Percentiles rank a stretch among this genome's conserved stretches.
Conservation (phyloP, 306 rosid genomes). For the Delonix regia region DNA sequence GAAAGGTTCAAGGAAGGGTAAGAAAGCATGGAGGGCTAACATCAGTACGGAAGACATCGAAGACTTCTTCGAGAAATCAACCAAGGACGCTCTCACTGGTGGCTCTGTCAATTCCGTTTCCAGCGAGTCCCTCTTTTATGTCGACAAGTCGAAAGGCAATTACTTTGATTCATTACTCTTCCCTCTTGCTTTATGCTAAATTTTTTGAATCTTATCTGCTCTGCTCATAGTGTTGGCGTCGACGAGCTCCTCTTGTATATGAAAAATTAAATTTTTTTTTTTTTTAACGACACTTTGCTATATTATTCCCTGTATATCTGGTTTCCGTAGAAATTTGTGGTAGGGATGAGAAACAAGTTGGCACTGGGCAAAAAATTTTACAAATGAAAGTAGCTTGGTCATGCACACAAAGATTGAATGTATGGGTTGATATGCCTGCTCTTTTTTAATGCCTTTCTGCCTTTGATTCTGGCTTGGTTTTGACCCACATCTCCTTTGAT, state of each 20-base stretch:
- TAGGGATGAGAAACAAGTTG: neutral
- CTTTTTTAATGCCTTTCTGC: neutral
- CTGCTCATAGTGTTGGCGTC: neutral
- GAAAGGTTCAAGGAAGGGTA: conserved; percentile 80
- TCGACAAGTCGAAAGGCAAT: conserved; percentile 73
- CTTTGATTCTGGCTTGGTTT: neutral
- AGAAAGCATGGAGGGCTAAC: conserved; percentile 89
- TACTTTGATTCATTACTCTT: neutral
- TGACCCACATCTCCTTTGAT: neutral
- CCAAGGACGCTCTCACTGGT: conserved; percentile 79
- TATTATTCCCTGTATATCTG: neutral
- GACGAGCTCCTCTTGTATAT: neutral
- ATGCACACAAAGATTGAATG: neutral
- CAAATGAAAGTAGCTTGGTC: neutral
- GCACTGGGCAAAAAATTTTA: neutral
- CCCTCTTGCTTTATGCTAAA: neutral
- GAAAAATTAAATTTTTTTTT: neutral
- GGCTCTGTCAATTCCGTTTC: conserved; percentile 62
- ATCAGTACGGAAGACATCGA: conserved; percentile 82
- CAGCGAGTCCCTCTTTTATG: conserved; percentile 63
- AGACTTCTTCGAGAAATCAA: conserved; percentile 71
- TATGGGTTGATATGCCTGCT: neutral
- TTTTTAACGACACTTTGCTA: neutral
- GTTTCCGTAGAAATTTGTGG: neutral
- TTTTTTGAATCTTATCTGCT: neutral